These are phyloP conservation scores for Camellia sinensis DNA, from an alignment of 148 eudicot species.

Conservation along the genomic window DNA sequence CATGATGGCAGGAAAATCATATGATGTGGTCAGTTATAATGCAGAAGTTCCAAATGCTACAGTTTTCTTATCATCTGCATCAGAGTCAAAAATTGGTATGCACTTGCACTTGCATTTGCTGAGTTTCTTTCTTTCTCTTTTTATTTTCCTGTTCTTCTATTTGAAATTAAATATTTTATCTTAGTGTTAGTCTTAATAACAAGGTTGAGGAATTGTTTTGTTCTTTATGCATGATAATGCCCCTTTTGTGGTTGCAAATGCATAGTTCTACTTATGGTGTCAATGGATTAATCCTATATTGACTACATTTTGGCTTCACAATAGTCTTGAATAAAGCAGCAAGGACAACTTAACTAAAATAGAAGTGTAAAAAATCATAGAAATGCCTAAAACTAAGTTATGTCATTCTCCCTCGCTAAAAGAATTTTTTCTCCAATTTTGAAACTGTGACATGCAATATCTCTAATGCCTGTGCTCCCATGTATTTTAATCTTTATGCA, in stretches of 20 bases:
- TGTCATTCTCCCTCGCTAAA: too few species aligned
- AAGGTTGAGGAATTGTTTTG: not conserved
- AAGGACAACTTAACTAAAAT: too few species aligned
- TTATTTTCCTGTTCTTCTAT: not conserved
- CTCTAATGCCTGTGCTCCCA: too few species aligned
- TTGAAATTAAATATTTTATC: not conserved
- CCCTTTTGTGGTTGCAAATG: not conserved
- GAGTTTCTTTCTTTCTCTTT: not conserved
- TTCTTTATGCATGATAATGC: not conserved
- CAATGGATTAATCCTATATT: not conserved
- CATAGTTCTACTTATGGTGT: not conserved
- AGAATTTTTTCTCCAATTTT: too few species aligned
- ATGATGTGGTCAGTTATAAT: slow-evolving; percentile 57
- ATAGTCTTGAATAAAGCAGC: too few species aligned
- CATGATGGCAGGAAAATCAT: slow-evolving; percentile 55
- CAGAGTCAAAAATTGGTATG: slow-evolving; percentile 62
- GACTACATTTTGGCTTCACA: too few species aligned
- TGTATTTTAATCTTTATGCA: too few species aligned
- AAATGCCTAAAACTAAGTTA: too few species aligned
- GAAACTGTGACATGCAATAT: too few species aligned
- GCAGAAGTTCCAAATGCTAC: slow-evolving; percentile 51
- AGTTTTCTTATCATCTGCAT: slow-evolving; percentile 56
- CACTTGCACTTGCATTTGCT: not conserved
- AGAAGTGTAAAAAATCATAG: too few species aligned
- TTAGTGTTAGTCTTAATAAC: not conserved